Percentiles rank a stretch among this genome's conserved stretches.
phyloP scores from a whole-genome alignment of 257 asterid species.

The Fraxinus cuspidata region DNA sequence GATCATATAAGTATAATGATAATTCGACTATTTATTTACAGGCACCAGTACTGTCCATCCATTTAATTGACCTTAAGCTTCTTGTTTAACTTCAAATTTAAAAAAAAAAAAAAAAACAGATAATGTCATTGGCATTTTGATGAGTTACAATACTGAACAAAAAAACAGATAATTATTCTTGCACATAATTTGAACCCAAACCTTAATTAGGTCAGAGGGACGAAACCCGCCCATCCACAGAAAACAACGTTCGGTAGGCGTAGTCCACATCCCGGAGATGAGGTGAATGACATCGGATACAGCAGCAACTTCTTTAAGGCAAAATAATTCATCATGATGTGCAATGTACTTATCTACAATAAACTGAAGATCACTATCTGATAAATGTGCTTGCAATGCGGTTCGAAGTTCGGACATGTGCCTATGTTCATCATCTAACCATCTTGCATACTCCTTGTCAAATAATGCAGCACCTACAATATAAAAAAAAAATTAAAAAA shows the following conservation, averaged over 20 bases:
- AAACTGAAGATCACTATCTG: slow-evolving; percentile 70
- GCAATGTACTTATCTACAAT: slow-evolving; percentile 69
- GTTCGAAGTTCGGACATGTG: slow-evolving; percentile 80
- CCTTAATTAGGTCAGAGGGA: slow-evolving; percentile 93
- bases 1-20: background rate
- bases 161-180: background rate
- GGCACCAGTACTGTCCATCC: no score
- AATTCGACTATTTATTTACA: no score
- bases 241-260: slow-evolving; percentile 86
- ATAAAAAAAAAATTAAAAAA: background rate
- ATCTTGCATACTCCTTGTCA: slow-evolving; percentile 91
- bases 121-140: background rate
- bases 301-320: slow-evolving; percentile 77
- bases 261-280: slow-evolving; percentile 86
- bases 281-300: slow-evolving; percentile 85
- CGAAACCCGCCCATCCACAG: slow-evolving; percentile 96
- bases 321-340: slow-evolving; percentile 77
- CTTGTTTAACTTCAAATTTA: no score
- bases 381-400: slow-evolving; percentile 74
- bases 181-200: slow-evolving; percentile 1
- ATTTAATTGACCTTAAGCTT: no score
- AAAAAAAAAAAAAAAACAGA: background rate
- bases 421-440: slow-evolving; percentile 88
- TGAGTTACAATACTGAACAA: background rate
- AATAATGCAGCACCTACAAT: slow-evolving; percentile 76